Evolutionary conservation across 192 early-diverging fungal species (phyloP), one percentile per base, ranked within the genome.

Genomic region (Entrophospora sp.): DNA sequence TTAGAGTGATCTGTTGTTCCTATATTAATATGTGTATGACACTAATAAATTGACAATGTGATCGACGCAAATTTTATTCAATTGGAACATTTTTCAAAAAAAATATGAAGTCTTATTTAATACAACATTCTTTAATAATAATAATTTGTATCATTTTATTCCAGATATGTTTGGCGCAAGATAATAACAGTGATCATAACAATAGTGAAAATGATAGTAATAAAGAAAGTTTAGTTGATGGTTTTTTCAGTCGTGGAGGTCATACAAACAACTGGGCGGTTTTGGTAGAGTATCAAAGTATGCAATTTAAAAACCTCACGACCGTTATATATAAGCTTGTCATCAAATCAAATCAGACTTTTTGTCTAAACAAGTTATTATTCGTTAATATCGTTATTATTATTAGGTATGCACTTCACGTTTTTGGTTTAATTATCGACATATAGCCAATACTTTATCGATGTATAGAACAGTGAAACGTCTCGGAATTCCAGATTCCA

Each of bases 251-350:
- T 42, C 69, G 72, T 13, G 76, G 82, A 55, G 84, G 81, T 36
- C 89, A 91, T 64, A 96, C 95, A 31, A 99, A 97, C 75, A 99
- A 99, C 77, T 99, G 97, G 97, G 97, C 97, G 1, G 95, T 99
- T 1, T 75, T 99, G 68, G 96, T 93, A 81, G 60, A 68, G 65
- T 24, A 53, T 9, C 35, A 28, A 5, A 56, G 24, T 32, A 31
- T 8, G 31, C 13, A 30, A 34, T 14, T 27, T 35, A 30, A 1
- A 1, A 28, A 3, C 14, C 13, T 12, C 5, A 48, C 25, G 4
- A 51, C 35, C n/a, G 14, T 22, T 28, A n/a, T n/a, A n/a, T n/a
- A n/a, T n/a, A n/a, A n/a, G n/a, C n/a, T n/a, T 40, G 13, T 20
- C 32, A 14, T 20, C 14, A 6, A 9, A 40, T 9, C 14, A 40